These are phyloP conservation scores for Juglanconis sp. DNA, from an alignment of 2,329 filamentous ascomycete species.

Conservation along the genomic window DNA sequence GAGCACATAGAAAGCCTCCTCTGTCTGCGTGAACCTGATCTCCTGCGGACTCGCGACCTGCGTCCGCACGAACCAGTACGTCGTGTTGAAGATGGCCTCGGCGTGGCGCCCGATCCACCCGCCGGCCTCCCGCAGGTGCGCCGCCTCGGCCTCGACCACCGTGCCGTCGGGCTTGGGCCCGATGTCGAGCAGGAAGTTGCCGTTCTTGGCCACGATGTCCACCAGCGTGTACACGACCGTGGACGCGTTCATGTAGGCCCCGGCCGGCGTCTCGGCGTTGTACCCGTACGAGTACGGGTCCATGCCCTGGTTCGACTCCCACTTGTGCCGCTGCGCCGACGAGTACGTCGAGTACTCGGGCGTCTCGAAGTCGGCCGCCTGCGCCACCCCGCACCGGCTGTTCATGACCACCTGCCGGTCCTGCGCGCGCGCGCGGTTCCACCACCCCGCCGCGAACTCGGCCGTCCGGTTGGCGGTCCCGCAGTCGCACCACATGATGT, in stretches of 20 bases:
- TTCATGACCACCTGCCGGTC: conserved; percentile 53
- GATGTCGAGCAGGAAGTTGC: conserved; percentile 55
- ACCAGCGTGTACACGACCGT: conserved; percentile 45
- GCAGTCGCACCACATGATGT: conserved; percentile 51
- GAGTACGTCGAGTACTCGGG: conserved; percentile 54
- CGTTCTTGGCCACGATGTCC: conserved; percentile 53
- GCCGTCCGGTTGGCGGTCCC: conserved; percentile 41
- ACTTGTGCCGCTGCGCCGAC: conserved; percentile 51
- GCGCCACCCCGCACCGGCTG: conserved; percentile 52
- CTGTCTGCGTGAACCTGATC: conserved; percentile 43
- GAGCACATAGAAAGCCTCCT: conserved; percentile 45
- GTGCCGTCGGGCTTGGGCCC: conserved; percentile 54
- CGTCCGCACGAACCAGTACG: conserved; percentile 46
- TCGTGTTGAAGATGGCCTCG: conserved; percentile 58
- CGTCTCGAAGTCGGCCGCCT: conserved; percentile 54
- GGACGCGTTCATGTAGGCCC: conserved; percentile 50
- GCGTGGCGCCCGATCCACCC: conserved; percentile 50
- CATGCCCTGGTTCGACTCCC: conserved; percentile 59
- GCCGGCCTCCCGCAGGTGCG: conserved; percentile 48
- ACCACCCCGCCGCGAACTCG: conserved; percentile 40
- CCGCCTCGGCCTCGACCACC: conserved; percentile 46
- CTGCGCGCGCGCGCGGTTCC: conserved; percentile 33
- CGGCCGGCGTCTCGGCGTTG: conserved; percentile 50
- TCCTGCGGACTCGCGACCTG: conserved; percentile 31
- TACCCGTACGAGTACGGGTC: conserved; percentile 59